Base-by-base conservation (phyloP, 176 grass and related monocot species). In the Areca catechu region DNA sequence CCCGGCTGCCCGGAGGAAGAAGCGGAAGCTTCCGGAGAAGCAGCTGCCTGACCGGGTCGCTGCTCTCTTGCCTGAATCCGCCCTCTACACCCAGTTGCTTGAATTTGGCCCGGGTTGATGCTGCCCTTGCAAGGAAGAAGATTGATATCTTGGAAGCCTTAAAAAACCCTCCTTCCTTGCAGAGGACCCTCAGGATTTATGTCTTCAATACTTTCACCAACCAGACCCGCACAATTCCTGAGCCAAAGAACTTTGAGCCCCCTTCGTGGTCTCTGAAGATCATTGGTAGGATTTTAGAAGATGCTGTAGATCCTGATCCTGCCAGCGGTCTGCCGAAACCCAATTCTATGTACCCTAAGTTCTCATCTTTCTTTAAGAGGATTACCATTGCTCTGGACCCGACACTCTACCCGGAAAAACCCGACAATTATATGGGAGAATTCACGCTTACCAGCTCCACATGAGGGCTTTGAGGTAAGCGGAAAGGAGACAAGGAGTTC, bases 251-350 rank as follows among this genome's bases (percentile, higher is more conserved):
- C 50, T 50, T 69, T n/a, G 86, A 97, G 24, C 83, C 86, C 12
- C 92, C 92, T 24, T 85, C 80, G 20, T 97, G 92, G 92, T 97
- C 92, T 7, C 83, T 97, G 57, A 97, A 91, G 80, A 91, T 97
- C 65, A 83, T 97, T 3, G 92, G 92, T 1, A 74, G 92, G 5
- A 89, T 97, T 17, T 77, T 97, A 19, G 92, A 97, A 57, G 92
- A 97, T 1, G 80, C 77, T 0, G 29, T 57, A 3, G 83, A 97
- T 67, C 60, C 79, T 9, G 92, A 97, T 29, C 86, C 86, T 2
- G 74, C 86, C 1, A 79, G 85, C 4, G 83, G 82, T 0, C 77
- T 97, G 23, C 92, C 86, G 0, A 97, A 91, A 57, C 83, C 85
- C 50, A 97, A 97, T 29, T 83, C 86, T 0, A 69, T 82, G 58